Percentiles rank a stretch among this genome's conserved stretches.
phyloP scores from a whole-genome alignment of 306 rosid genomes.

The Hippophae tibetana region DNA sequence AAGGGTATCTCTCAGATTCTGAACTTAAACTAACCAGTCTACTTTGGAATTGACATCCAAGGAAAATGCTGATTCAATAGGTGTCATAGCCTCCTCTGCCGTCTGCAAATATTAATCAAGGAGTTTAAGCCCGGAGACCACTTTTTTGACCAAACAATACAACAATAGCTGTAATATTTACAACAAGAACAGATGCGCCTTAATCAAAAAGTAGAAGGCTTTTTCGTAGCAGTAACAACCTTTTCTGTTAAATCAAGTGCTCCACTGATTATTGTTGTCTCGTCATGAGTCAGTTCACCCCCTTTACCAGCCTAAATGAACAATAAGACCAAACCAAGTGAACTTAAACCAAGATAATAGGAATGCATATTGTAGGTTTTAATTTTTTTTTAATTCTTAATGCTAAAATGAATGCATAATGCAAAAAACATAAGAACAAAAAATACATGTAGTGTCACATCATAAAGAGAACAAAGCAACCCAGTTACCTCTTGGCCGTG shows the following conservation, averaged over 20 bases:
- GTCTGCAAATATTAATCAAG: constrained; percentile 40
- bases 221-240: constrained; percentile 27
- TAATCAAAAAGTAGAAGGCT: constrained; percentile 3
- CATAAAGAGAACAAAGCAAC: neutral
- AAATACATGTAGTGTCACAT: neutral
- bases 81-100: constrained; percentile 56
- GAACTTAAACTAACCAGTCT: constrained; percentile 32
- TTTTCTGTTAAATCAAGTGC: constrained; percentile 91
- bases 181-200: neutral
- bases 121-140: constrained; percentile 12
- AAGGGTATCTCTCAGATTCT: too few relatives aligned
- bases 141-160: constrained; percentile 14
- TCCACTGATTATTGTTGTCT: constrained; percentile 91
- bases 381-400: too few relatives aligned
- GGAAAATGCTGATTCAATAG: constrained; percentile 53
- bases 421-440: too few relatives aligned
- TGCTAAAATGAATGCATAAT: too few relatives aligned
- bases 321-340: constrained; percentile 15
- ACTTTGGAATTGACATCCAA: constrained; percentile 44
- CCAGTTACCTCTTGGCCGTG: constrained; percentile 37
- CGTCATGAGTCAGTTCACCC: constrained; percentile 88
- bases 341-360: neutral
- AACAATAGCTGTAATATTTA: neutral
- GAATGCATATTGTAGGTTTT: neutral
- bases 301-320: constrained; percentile 86